Conservation (phyloP, 805 yeast species). For the Kuraishia borneana region DNA sequence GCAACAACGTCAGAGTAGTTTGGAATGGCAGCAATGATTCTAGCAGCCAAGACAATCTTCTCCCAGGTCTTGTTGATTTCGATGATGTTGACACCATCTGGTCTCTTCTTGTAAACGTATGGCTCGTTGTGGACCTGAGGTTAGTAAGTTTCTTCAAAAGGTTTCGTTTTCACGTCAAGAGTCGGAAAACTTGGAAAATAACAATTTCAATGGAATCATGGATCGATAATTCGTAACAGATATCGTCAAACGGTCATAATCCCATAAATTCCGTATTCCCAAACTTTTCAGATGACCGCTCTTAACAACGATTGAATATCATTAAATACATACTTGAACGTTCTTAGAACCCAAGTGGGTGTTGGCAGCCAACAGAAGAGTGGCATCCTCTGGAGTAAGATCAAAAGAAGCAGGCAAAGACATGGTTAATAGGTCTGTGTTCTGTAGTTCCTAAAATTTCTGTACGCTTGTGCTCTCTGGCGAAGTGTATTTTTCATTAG, state of each 20-base stretch:
- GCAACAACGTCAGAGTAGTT: conserved; percentile 98
- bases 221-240: conserved; percentile 3
- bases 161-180: too few species aligned
- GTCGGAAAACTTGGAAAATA: too few species aligned
- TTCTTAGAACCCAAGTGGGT: conserved; percentile 99
- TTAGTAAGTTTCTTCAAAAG: too few species aligned
- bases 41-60: conserved; percentile 98
- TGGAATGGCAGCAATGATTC: conserved; percentile 99
- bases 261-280: not conserved
- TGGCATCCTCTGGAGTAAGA: conserved; percentile 97
- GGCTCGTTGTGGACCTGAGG: conserved; percentile 87
- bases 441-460: conserved; percentile 1
- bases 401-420: conserved; percentile 82
- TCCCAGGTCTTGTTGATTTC: conserved; percentile 99
- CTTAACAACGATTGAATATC: not conserved
- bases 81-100: conserved; percentile 98
- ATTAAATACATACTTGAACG: conserved; percentile 74
- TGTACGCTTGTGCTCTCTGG: too few species aligned
- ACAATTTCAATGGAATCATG: not conserved
- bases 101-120: conserved; percentile 96
- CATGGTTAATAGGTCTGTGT: conserved; percentile 25
- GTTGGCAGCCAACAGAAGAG: conserved; percentile 98
- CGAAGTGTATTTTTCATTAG: too few species aligned
- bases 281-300: conserved; percentile 1
- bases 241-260: too few species aligned